phyloP scores from a whole-genome alignment of 1,139 yeast species.

The Keqinozyma sinolaborantium region DNA sequence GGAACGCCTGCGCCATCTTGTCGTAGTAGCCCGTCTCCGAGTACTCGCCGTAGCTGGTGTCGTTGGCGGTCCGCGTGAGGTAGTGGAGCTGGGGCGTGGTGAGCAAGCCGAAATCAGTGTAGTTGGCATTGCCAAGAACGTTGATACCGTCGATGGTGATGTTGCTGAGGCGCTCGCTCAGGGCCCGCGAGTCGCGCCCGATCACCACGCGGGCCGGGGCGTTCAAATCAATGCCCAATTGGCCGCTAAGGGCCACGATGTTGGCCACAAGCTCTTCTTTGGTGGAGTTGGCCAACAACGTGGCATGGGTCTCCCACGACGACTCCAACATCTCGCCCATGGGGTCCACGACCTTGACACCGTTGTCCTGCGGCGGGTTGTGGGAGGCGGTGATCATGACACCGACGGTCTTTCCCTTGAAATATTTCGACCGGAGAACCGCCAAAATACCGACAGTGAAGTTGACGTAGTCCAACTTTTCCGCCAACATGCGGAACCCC shows the following conservation, averaged over 20 bases:
- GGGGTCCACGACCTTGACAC: constrained; percentile 95
- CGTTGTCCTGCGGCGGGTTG: constrained; percentile 92
- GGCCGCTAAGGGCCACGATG: constrained; percentile 23
- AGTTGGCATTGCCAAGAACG: constrained; percentile 41
- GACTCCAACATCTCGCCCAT: constrained; percentile 87
- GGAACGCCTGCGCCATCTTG: constrained; percentile 49
- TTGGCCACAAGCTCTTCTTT: constrained; percentile 30
- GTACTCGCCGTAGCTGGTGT: constrained; percentile 57
- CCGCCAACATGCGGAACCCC: constrained; percentile 84
- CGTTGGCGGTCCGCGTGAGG: constrained; percentile 70
- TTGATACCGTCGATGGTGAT: constrained; percentile 70
- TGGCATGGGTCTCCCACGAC: constrained; percentile 82
- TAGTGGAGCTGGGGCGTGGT: constrained; percentile 97
- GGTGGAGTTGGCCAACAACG: constrained; percentile 70
- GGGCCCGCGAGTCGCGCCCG: constrained; percentile 74
- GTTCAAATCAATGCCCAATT: constrained; percentile 37
- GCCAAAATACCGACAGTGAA: constrained; percentile 85
- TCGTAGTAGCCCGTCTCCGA: constrained; percentile 69
- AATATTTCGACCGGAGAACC: constrained; percentile 67
- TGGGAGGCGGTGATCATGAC: constrained; percentile 98
- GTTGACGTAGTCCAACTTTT: constrained; percentile 73
- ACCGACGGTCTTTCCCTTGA: constrained; percentile 70
- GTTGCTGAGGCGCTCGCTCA: constrained; percentile 64
- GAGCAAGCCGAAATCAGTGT: constrained; percentile 61
- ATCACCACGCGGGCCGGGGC: constrained; percentile 42